phyloP scores from a whole-genome alignment of 768 basidiomycete species.

The Cyclocybe cylindracea region DNA sequence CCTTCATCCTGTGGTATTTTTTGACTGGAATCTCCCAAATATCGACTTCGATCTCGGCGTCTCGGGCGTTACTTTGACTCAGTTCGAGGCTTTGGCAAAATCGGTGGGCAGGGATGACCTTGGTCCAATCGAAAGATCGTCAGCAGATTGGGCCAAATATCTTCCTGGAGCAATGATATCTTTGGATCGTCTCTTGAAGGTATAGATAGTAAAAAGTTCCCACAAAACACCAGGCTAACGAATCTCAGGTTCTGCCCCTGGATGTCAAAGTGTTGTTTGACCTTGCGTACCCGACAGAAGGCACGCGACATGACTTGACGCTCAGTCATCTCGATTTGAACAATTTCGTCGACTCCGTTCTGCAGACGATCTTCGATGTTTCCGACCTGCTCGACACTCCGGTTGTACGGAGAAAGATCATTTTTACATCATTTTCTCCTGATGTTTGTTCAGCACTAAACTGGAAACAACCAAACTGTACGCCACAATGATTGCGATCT shows the following conservation, averaged over 20 bases:
- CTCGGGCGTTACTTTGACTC: slow-evolving; percentile 78
- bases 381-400: slow-evolving; percentile 51
- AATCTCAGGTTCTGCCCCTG: slow-evolving; percentile 53
- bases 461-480: slow-evolving; percentile 99
- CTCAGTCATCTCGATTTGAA: slow-evolving; percentile 70
- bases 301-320: slow-evolving; percentile 41
- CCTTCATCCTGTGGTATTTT: slow-evolving; percentile 82
- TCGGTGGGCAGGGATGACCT: slow-evolving; percentile 43
- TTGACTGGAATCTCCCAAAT: slow-evolving; percentile 76
- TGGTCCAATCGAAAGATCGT: slow-evolving; percentile 1
- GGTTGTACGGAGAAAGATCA: slow-evolving; percentile 69
- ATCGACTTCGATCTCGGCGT: slow-evolving; percentile 76
- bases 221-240: slow-evolving; percentile 3
- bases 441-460: slow-evolving; percentile 89
- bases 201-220: slow-evolving; percentile 32
- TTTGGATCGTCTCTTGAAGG: slow-evolving; percentile 75
- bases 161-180: slow-evolving; percentile 64
- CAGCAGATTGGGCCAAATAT: slow-evolving; percentile 45
- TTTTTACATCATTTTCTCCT: slow-evolving; percentile 92
- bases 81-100: slow-evolving; percentile 71
- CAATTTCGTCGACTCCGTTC: slow-evolving; percentile 78
- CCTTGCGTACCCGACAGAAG: slow-evolving; percentile 69
- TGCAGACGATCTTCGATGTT: slow-evolving; percentile 79
- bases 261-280: slow-evolving; percentile 81
- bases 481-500: slow-evolving; percentile 25